Evolutionary conservation across 345 rosid genomes (phyloP).

Genomic region (Ceriops tagal): DNA sequence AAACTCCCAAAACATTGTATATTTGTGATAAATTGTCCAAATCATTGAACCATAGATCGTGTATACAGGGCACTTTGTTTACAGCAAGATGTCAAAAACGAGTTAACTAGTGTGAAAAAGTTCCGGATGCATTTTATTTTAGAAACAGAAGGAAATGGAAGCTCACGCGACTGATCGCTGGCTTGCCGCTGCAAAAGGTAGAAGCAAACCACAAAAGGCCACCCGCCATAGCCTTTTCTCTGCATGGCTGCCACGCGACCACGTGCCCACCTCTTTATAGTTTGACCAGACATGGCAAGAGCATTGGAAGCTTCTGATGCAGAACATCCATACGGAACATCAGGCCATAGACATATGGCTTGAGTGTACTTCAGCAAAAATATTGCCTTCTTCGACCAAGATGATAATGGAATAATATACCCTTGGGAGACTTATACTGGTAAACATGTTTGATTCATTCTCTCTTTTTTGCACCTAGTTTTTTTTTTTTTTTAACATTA

Average conservation of each 20-base stretch:
- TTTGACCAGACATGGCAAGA: constrained; percentile 57
- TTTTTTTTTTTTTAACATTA: too few relatives aligned
- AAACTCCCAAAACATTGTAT: too few relatives aligned
- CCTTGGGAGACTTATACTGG: constrained; percentile 97
- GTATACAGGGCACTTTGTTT: too few relatives aligned
- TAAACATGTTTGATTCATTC: constrained; percentile 8
- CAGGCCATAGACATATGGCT: constrained; percentile 44
- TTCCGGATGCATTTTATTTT: background rate
- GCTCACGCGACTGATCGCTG: too few relatives aligned
- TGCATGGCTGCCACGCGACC: constrained; percentile 17
- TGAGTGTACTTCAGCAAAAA: constrained; percentile 86
- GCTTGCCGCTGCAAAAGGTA: constrained; percentile 4
- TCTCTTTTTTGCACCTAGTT: too few relatives aligned
- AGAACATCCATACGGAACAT: constrained; percentile 63
- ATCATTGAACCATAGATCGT: too few relatives aligned
- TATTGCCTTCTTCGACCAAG: constrained; percentile 75
- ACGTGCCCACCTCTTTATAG: too few relatives aligned
- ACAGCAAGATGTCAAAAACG: too few relatives aligned
- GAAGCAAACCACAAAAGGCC: background rate
- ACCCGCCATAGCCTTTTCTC: background rate
- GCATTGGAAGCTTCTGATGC: constrained; percentile 69
- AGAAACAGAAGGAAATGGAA: too few relatives aligned
- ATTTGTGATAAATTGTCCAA: too few relatives aligned
- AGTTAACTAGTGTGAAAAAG: too few relatives aligned
- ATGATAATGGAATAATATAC: constrained; percentile 75